Conservation (phyloP, 208 protist genomes). For the Leishmania braziliensis region DNA sequence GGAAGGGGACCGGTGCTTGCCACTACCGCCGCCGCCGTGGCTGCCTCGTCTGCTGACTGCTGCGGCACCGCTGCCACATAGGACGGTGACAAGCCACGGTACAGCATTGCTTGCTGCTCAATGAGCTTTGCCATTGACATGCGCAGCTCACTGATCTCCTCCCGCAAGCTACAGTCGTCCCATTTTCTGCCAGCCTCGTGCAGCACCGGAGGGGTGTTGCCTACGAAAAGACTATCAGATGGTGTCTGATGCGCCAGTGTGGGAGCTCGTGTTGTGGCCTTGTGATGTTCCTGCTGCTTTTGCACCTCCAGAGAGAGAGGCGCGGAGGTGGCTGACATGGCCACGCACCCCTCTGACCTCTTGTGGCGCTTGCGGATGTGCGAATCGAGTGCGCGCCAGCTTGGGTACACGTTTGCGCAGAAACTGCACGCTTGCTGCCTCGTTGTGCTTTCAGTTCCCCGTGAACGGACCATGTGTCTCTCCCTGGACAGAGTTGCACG, state of each 20-base stretch:
- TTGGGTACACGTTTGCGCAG: conserved; percentile 75
- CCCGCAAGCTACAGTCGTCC: conserved; percentile 21
- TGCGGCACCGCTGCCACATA: conserved; percentile 21
- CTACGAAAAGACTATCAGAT: neutral
- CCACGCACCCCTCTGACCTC: conserved; percentile 34
- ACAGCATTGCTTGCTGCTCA: conserved; percentile 31
- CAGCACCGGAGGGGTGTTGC: neutral
- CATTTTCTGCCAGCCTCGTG: neutral
- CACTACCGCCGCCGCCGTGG: neutral
- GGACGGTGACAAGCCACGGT: conserved; percentile 12
- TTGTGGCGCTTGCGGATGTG: conserved; percentile 75
- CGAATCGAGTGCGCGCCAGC: conserved; percentile 54
- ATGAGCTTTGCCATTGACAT: conserved; percentile 43
- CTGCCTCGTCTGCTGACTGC: conserved; percentile 8
- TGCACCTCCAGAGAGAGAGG: conserved; percentile 13
- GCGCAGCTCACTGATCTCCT: conserved; percentile 45
- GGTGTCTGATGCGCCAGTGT: neutral
- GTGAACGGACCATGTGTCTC: neutral
- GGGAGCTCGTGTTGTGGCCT: neutral
- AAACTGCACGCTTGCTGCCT: conserved; percentile 37
- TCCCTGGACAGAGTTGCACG: neutral
- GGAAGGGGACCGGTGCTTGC: conserved; percentile 10
- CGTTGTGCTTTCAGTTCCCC: neutral
- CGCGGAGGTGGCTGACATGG: conserved; percentile 36
- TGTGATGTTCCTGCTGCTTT: neutral